Base-by-base conservation (phyloP, 805 yeast species). In the Tanozyma kutaoensis region DNA sequence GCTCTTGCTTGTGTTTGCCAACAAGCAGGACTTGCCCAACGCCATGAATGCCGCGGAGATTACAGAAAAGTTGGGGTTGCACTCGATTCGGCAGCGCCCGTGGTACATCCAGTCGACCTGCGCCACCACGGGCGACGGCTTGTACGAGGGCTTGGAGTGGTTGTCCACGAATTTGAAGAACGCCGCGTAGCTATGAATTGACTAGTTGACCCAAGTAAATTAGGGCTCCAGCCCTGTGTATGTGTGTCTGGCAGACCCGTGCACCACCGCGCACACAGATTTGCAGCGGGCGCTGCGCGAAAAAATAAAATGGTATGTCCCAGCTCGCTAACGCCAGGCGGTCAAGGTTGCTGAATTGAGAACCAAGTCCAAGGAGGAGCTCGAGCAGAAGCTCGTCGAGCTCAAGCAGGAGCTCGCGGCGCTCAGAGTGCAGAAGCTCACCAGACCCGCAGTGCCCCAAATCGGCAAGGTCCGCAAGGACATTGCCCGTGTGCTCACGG, bases 41-140 rank as follows among this genome's bases (percentile, higher is more conserved):
- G 96, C 97, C 46, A 86, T 88, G 96, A 81, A 81, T 57, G 95
- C 97, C 42, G 95, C 95, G 42, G 97, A 88, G 69, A 81, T 88
- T 59, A 85, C 96, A 45, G 95, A 85, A 65, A 85, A 84, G 63
- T 73, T 88, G 50, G 96, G 95, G 40, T 77, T 88, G 54, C 95
- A 86, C 60, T 82, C 95, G 30, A 78, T 91, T 58, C 80, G 95
- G 70, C 95, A 86, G 69, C 82, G 97, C 66, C 95, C 95, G 50
- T 91, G 98, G 98, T 88, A 80, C 67, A 88, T 91, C 57, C 96
- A 88, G 68, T 84, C 98, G 43, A 82, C 97, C 39, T 86, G 97
- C 68, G 98, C 98, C 44, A 88, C 96, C 43, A 81, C 97, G 37
- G 98, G 97, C 67, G 96, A 86, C 58, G 97, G 97, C 69, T 47